Conservation (phyloP, 805 yeast genomes). For the Teunomyces panamensis region DNA sequence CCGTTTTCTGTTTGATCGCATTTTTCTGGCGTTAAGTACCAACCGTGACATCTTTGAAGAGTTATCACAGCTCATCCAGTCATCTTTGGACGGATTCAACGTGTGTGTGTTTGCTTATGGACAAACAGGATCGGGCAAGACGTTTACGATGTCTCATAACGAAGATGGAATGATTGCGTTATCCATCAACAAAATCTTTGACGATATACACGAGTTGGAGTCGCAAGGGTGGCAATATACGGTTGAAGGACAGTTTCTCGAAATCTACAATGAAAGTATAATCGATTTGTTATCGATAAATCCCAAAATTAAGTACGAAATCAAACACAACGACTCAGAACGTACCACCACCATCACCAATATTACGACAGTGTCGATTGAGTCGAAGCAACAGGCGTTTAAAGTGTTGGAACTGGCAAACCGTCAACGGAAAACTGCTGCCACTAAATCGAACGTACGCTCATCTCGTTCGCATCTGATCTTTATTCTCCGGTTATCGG, state of each 20-base stretch:
- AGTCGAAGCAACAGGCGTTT: slow-evolving; percentile 47
- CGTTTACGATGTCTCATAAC: slow-evolving; percentile 78
- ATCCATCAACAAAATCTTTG: slow-evolving; percentile 69
- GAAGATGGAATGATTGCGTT: slow-evolving; percentile 78
- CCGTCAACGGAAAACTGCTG: slow-evolving; percentile 68
- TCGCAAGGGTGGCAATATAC: slow-evolving; percentile 61
- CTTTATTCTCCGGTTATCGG: slow-evolving; percentile 60
- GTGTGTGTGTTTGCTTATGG: slow-evolving; percentile 97
- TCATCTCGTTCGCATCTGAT: slow-evolving; percentile 93
- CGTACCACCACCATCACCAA: slow-evolving; percentile 62
- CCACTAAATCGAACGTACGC: slow-evolving; percentile 75
- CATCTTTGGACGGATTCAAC: slow-evolving; percentile 77
- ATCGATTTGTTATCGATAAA: slow-evolving; percentile 55
- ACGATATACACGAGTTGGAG: slow-evolving; percentile 45
- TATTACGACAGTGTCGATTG: slow-evolving; percentile 47
- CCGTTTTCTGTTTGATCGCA: slow-evolving; percentile 70
- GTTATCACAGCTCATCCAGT: slow-evolving; percentile 78
- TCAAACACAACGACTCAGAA: slow-evolving; percentile 60
- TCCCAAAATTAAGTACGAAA: slow-evolving; percentile 50
- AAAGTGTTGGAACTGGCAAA: slow-evolving; percentile 52
- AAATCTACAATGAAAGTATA: slow-evolving; percentile 83
- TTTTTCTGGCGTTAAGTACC: slow-evolving; percentile 53
- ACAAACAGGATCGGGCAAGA: slow-evolving; percentile 91
- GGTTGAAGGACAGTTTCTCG: slow-evolving; percentile 74
- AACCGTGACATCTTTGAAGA: slow-evolving; percentile 77